phyloP scores from a whole-genome alignment of 176 grass and related monocot species.

The Oryza brachyantha region DNA sequence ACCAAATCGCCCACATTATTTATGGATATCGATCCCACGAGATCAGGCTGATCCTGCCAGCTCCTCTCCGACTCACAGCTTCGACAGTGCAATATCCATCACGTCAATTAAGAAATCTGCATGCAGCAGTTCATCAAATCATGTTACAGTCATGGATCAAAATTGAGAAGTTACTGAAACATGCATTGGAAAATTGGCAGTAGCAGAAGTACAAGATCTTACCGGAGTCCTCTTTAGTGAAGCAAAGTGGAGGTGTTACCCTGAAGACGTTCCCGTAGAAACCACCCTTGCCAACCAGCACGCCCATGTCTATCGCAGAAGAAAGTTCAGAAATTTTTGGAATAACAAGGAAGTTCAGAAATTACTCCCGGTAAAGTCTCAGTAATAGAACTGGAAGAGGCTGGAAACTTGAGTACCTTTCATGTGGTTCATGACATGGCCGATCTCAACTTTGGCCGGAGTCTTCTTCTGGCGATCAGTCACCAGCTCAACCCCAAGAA shows the following conservation, averaged over 20 bases:
- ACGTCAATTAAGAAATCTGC: slow-evolving; percentile 77
- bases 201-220: too few relatives aligned
- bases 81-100: slow-evolving; percentile 75
- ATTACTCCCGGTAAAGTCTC: background rate
- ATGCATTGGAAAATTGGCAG: background rate
- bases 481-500: slow-evolving; percentile 90
- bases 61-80: slow-evolving; percentile 52
- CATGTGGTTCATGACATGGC: slow-evolving; percentile 66
- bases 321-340: background rate
- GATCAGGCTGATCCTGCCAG: background rate
- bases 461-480: slow-evolving; percentile 78
- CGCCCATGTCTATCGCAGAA: slow-evolving; percentile 74
- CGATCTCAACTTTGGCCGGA: slow-evolving; percentile 78
- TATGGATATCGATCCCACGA: slow-evolving; percentile 18
- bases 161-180: background rate
- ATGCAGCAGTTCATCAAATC: slow-evolving; percentile 14
- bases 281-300: slow-evolving; percentile 83
- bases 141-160: background rate
- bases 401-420: slow-evolving; percentile 51
- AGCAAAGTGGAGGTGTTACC: slow-evolving; percentile 91
- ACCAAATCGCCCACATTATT: slow-evolving; percentile 47
- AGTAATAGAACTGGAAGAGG: background rate
- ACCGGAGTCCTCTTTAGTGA: slow-evolving; percentile 81
- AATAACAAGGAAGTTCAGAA: slow-evolving; percentile 17
- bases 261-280: slow-evolving; percentile 93